A percentile compares a stretch with the other conserved stretches of the same genome.
phyloP scores from a whole-genome alignment of 2,329 filamentous ascomycete species.

The Penicillium hordei region DNA sequence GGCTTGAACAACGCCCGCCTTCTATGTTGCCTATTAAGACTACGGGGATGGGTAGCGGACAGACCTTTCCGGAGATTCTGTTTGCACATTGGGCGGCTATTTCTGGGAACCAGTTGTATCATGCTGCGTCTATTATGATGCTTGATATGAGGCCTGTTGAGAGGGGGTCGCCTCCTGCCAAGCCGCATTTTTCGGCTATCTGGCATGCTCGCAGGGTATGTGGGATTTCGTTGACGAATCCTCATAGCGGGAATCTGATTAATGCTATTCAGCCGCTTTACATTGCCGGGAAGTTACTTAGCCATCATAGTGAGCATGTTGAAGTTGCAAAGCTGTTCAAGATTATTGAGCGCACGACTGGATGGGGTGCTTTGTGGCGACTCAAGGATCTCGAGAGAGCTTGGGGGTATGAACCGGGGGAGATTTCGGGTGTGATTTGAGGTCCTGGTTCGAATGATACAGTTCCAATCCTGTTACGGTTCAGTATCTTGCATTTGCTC shows the following conservation, averaged over 20 bases:
- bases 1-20: slow-evolving; percentile 47
- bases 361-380: slow-evolving; percentile 55
- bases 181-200: slow-evolving; percentile 42
- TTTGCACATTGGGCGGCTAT: slow-evolving; percentile 56
- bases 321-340: slow-evolving; percentile 43
- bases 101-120: slow-evolving; percentile 57
- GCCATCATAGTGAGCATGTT: slow-evolving; percentile 47
- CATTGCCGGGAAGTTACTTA: slow-evolving; percentile 55
- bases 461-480: neutral
- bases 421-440: slow-evolving; percentile 25
- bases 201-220: slow-evolving; percentile 58
- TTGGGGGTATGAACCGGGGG: slow-evolving; percentile 29
- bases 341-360: slow-evolving; percentile 52
- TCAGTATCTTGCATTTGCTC: neutral
- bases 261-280: slow-evolving; percentile 59
- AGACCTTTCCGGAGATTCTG: slow-evolving; percentile 53
- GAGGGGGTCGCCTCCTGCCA: slow-evolving; percentile 19
- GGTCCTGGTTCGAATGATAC: neutral
- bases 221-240: slow-evolving; percentile 57
- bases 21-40: slow-evolving; percentile 50
- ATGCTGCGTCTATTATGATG: slow-evolving; percentile 55
- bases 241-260: slow-evolving; percentile 54
- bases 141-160: slow-evolving; percentile 45
- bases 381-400: slow-evolving; percentile 50
- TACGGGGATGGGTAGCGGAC: slow-evolving; percentile 35